phyloP scores from a whole-genome alignment of 1,284 basidiomycete genomes.

The Phaffia rhodozyma region DNA sequence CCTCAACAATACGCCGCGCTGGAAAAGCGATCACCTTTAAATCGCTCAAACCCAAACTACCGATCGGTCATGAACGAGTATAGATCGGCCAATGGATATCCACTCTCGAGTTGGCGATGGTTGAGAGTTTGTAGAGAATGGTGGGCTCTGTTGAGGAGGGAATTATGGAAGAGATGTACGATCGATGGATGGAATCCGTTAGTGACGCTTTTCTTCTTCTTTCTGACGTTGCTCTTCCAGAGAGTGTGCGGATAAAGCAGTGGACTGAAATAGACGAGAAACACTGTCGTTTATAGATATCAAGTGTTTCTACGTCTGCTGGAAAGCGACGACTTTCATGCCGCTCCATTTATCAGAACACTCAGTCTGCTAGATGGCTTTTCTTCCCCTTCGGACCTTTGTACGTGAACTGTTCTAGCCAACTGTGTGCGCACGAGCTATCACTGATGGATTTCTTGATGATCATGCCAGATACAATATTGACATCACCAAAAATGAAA shows the following conservation, averaged over 20 bases:
- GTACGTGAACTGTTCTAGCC: conserved; percentile 18
- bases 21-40: conserved; percentile 20
- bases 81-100: conserved; percentile 25
- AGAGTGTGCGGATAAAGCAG: no score
- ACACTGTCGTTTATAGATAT: no score
- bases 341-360: conserved; percentile 18
- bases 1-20: conserved; percentile 16
- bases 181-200: conserved; percentile 16
- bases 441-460: background rate
- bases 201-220: background rate
- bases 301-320: no score
- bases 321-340: conserved; percentile 15
- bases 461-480: conserved; percentile 21
- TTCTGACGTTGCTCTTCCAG: no score
- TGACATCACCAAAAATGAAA: conserved; percentile 21
- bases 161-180: conserved; percentile 21
- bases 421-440: background rate
- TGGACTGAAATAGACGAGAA: no score
- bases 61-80: conserved; percentile 24
- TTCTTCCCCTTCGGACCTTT: conserved; percentile 20
- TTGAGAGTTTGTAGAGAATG: conserved; percentile 22
- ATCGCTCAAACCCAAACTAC: conserved; percentile 24
- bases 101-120: conserved; percentile 27
- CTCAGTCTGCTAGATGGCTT: conserved; percentile 24
- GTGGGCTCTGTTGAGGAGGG: conserved; percentile 21